Evolutionary conservation across 257 asterid genomes (phyloP), one percentile per base, ranked within the genome.

Genomic region (Echium plantagineum): DNA sequence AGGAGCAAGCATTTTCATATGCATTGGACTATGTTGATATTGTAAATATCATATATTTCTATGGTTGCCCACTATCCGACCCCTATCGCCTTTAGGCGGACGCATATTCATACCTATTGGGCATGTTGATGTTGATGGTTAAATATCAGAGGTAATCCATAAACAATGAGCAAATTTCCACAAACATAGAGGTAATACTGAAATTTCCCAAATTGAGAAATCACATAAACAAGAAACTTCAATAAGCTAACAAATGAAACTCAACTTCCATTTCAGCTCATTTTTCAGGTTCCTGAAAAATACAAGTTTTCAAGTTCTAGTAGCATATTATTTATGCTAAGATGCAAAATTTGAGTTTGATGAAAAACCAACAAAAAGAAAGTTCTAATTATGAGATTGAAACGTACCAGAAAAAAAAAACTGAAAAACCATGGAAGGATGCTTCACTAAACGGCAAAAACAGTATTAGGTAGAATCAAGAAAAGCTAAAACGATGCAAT

Each of bases 391-490:
- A 83, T 87, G 83, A 59, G 68, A 67, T 75, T 74, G 67, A 75
- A 69, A 42, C 16, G 1, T 42, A 42, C 49, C 67, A 31, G 76
- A 67, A 72, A 16, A 66, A 67, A 72, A 16, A 66, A 22, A 42
- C 4, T 10, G 49, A 10, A 42, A 42, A 42, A 10, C 5, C 63
- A 78, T 76, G 86, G 78, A 73, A 65, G 76, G 83, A 75, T 77
- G 90, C 82, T 74, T 69, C 86, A 82, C 70, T 61, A 81, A 81
- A 73, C 48, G 63, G 60, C 60, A 55, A 57, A 55, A 16, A 42
- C 48, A 17, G 61, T 8, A 52, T 9, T 20, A 6, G 12, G 32
- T 3, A 55, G 15, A 7, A 55, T 21, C n/a, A 21, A 28, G 31
- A 53, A 53, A 53, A 24, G 20, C 38, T 22, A 56, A 10, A 16